phyloP scores from a whole-genome alignment of 2,329 filamentous ascomycete species.

The Alternaria rosae region DNA sequence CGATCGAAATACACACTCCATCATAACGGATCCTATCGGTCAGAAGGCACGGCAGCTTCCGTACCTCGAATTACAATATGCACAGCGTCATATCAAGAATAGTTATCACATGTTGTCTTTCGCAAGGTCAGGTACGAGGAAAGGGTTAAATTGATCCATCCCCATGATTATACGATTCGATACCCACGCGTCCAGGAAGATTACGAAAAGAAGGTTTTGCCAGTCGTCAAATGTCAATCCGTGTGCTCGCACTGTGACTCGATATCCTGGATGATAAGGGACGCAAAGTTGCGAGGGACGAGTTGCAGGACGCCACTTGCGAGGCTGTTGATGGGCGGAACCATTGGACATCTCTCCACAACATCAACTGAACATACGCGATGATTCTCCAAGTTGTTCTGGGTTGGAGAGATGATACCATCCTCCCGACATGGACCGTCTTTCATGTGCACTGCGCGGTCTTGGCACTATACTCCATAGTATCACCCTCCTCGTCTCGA shows the following conservation, averaged over 20 bases:
- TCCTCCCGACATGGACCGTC: background rate
- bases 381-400: background rate
- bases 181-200: background rate
- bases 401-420: background rate
- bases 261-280: background rate
- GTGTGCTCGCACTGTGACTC: background rate
- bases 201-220: background rate
- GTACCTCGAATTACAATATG: background rate
- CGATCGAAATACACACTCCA: background rate
- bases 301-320: background rate
- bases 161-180: background rate
- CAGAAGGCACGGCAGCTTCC: background rate
- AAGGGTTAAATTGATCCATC: background rate
- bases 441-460: background rate
- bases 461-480: background rate
- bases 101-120: background rate
- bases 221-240: background rate
- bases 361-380: background rate
- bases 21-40: background rate
- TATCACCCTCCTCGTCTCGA: background rate
- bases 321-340: background rate
- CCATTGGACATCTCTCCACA: background rate
- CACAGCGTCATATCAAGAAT: background rate
- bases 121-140: background rate
- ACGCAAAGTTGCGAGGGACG: background rate